Base-by-base conservation (phyloP, 2,329 filamentous ascomycete genomes). In the Capronia americana region DNA sequence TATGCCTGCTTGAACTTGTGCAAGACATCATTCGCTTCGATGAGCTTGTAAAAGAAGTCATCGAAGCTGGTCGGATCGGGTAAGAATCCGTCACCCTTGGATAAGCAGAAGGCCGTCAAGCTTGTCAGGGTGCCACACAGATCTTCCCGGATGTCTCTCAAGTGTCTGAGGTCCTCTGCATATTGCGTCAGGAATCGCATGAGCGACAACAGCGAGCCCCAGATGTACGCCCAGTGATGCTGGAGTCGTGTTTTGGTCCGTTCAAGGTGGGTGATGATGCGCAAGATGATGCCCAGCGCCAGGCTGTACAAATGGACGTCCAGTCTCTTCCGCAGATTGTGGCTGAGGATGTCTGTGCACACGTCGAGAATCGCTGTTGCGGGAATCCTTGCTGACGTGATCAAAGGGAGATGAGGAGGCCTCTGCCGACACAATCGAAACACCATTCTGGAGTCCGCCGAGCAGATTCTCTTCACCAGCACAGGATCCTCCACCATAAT, bases 41-140 rank as follows among this genome's bases (percentile, higher is more conserved):
- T 93, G 1, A 98, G 86, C 80, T 99, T 99, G 86, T 99, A 99
- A 80, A 99, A 98, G 0, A 99, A 84, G 75, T 99, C 95, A 74
- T 99, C 95, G 78, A 98, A 98, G 1, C 92, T 89, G 20, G 91
- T 87, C 0, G 93, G 89, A 32, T 91, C 92, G 0, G 94, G 95
- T 7, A 99, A 84, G 79, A 99, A 98, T 2, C 91, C 89, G 77
- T 98, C 95, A 6, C 95, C 95, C 1, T 88, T 87, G 1, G 92
- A 95, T 7, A 99, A 84, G 1, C 92, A 97, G 46, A 97, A 85
- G 1, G 92, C 92, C 46, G 97, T 83, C 5, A 97, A 82, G 74
- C 95, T 93, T 59, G 95, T 89, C 1, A 97, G 86, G 38, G 89
- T 86, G 72, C 91, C 88, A 17, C 96, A 86, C 28, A 98, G 84